A percentile compares a stretch with the other conserved stretches of the same genome.
phyloP scores from a whole-genome alignment of 768 basidiomycete genomes.

The Macrocybe gigantea region DNA sequence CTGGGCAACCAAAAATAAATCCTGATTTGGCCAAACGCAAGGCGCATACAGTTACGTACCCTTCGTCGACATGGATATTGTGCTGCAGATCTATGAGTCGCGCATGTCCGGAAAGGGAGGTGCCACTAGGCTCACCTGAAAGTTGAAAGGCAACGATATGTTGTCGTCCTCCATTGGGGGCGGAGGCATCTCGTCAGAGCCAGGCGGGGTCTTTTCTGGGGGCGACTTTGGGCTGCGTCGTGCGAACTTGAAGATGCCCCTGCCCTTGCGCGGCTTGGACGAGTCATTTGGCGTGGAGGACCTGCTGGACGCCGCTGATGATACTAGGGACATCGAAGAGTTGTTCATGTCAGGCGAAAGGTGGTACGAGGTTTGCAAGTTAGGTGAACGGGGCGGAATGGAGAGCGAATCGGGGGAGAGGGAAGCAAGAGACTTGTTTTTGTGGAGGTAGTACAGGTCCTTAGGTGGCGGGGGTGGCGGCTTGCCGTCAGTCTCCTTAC shows the following conservation, averaged over 20 bases:
- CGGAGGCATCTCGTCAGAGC: slow-evolving; percentile 11
- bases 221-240: slow-evolving; percentile 26
- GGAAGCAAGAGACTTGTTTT: slow-evolving; percentile 40
- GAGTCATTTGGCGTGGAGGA: slow-evolving; percentile 15
- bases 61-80: slow-evolving; percentile 76
- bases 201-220: slow-evolving; percentile 15
- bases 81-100: slow-evolving; percentile 37
- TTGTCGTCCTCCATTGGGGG: slow-evolving; percentile 44
- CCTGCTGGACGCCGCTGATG: slow-evolving; percentile 23
- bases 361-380: slow-evolving; percentile 22
- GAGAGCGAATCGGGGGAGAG: slow-evolving; percentile 38
- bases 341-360: slow-evolving; percentile 24
- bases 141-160: slow-evolving; percentile 71
- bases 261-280: slow-evolving; percentile 21
- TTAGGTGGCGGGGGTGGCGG: slow-evolving; percentile 56
- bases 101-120: slow-evolving; percentile 1
- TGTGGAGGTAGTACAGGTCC: slow-evolving; percentile 52
- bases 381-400: slow-evolving; percentile 33
- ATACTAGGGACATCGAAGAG: slow-evolving; percentile 31
- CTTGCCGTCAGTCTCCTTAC: slow-evolving; percentile 13
- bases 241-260: slow-evolving; percentile 38
- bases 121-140: slow-evolving; percentile 44
- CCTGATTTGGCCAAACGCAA: neutral
- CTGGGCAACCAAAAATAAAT: slow-evolving; percentile 20
- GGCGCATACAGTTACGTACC: slow-evolving; percentile 30